Evolutionary conservation across 345 rosid species (phyloP).

Genomic region (Hypericum androsaemum): DNA sequence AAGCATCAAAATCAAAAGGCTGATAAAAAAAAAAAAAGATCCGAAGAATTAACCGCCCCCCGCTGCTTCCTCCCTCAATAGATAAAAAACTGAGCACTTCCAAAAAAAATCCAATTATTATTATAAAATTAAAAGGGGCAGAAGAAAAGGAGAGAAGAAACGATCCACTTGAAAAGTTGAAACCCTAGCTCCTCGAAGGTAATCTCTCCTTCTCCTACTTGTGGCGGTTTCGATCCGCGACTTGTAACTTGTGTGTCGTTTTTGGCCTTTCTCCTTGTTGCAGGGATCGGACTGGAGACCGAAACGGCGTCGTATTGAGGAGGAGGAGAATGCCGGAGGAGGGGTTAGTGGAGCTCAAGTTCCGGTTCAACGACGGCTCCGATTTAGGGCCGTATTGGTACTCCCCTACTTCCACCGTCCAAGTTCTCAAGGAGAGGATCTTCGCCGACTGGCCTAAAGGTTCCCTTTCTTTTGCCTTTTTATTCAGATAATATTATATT

Average conservation of each 20-base stretch:
- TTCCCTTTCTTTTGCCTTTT: constrained; percentile 8
- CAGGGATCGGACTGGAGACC: neutral
- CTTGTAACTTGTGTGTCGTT: too few relatives aligned
- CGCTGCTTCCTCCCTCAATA: too few relatives aligned
- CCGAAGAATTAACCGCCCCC: too few relatives aligned
- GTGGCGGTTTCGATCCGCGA: too few relatives aligned
- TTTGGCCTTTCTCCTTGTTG: neutral
- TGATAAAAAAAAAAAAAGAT: too few relatives aligned
- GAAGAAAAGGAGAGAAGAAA: too few relatives aligned
- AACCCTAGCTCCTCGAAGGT: too few relatives aligned
- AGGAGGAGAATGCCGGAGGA: constrained; percentile 63
- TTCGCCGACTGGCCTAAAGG: constrained; percentile 92
- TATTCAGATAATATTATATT: neutral
- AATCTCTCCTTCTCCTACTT: too few relatives aligned
- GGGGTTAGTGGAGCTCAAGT: constrained; percentile 73
- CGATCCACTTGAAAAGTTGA: too few relatives aligned
- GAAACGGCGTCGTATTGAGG: constrained; percentile 7
- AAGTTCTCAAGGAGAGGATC: constrained; percentile 70
- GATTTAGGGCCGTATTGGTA: constrained; percentile 85
- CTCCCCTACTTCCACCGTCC: constrained; percentile 64
- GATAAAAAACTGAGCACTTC: too few relatives aligned
- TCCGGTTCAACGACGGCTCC: constrained; percentile 83
- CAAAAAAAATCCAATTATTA: too few relatives aligned
- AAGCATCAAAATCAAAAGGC: neutral
- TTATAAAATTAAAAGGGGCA: too few relatives aligned